Base-by-base conservation (phyloP, 805 yeast species). In the Tetrapisispora phaffii region DNA sequence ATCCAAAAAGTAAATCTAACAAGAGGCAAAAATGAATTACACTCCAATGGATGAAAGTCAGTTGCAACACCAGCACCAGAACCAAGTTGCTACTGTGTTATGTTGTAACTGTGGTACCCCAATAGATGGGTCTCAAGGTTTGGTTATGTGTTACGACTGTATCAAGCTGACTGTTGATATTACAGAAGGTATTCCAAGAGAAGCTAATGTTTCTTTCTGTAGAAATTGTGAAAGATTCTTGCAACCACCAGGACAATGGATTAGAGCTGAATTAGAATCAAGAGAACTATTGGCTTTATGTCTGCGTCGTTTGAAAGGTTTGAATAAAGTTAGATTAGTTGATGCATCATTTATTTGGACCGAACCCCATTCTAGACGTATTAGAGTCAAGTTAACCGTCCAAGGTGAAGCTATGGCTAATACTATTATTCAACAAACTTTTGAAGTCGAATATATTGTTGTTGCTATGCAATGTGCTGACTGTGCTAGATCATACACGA, bases 101-200 rank as follows among this genome's bases (percentile, higher is more conserved):
- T 93, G 98, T 73, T 88, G 95, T 69, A 87, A 86, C 82, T 93
- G 98, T 82, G 97, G 97, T 69, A 86, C 84, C 46, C 97, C 97
- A 37, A 86, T 93, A 77, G 97, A 93, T 62, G 97, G 97, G 37
- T 86, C 97, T 21, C 69, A 79, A 22, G 96, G 96, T 13, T 70
- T 89, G 46, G 95, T 88, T 23, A 87, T 90, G 95, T 93, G 98
- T 71, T 82, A 85, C 72, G 97, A 93, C 67, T 93, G 99, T 78
- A 85, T 93, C 62, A 86, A 87, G 66, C 71, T 90, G 59, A 87
- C 87, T 2, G 93, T 87, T 47, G 97, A 90, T 64, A 87, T 93
- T 56, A 88, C 98, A 1, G 87, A 82, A 54, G 96, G 95, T 39
- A 82, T 84, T 45, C 97, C 97, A 43, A 77, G 97, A 65, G 97